Percentiles rank a stretch among this genome's conserved stretches.
These are phyloP conservation scores for Polytrichum commune DNA, from an alignment of 225 moss, liverwort and hornwort species.

Conservation along the genomic window DNA sequence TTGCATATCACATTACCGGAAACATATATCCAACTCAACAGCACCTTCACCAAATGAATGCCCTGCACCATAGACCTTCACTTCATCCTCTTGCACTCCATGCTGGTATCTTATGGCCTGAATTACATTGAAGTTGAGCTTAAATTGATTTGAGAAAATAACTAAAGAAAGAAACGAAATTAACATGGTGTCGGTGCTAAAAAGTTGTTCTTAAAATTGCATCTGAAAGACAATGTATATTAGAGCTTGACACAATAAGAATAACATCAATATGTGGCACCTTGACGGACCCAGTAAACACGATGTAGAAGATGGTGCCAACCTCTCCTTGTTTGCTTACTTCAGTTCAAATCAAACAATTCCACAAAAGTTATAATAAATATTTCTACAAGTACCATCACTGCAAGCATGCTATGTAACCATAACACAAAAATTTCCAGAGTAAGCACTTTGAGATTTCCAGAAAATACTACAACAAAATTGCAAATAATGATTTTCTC, in stretches of 20 bases:
- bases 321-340: conserved; percentile 65
- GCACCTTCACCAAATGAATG: conserved; percentile 43
- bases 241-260: not conserved
- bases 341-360: conserved; percentile 11
- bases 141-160: too few species aligned
- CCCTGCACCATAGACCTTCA: conserved; percentile 27
- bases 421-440: too few species aligned
- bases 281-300: conserved; percentile 72
- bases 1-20: conserved; percentile 15
- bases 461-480: too few species aligned
- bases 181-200: too few species aligned
- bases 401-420: too few species aligned
- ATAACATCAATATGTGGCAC: conserved; percentile 7
- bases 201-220: too few species aligned
- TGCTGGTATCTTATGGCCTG: conserved; percentile 31
- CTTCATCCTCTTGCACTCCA: conserved; percentile 38
- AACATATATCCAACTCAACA: conserved; percentile 27
- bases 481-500: too few species aligned
- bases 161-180: too few species aligned
- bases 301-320: conserved; percentile 50
- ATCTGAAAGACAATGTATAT: too few species aligned
- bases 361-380: not conserved
- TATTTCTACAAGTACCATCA: too few species aligned
- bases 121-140: not conserved
- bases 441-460: too few species aligned